Evolutionary conservation across 2,329 filamentous ascomycete species (phyloP).

Genomic region (Epichloe brachyelytri): DNA sequence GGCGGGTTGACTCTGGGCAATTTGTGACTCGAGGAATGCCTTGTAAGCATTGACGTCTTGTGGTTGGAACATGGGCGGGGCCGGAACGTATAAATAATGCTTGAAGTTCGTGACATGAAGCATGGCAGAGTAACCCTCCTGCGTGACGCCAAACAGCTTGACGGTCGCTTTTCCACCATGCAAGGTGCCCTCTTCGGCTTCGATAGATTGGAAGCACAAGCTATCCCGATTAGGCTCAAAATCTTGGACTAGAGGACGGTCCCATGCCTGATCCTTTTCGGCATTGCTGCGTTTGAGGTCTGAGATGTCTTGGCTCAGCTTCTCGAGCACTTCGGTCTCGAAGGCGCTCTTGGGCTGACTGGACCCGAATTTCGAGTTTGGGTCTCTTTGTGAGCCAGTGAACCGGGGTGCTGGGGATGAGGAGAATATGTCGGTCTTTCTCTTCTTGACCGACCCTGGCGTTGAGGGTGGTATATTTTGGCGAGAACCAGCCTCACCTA

Average conservation of each 20-base stretch:
- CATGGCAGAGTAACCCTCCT: constrained; percentile 76
- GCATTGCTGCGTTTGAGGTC: constrained; percentile 75
- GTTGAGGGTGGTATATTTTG: constrained; percentile 48
- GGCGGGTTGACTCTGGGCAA: constrained; percentile 58
- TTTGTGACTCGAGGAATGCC: constrained; percentile 63
- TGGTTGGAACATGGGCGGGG: constrained; percentile 67
- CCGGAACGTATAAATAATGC: constrained; percentile 90
- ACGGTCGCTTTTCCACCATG: constrained; percentile 64
- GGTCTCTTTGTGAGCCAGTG: constrained; percentile 49
- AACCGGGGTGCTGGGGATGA: constrained; percentile 45
- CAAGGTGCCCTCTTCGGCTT: constrained; percentile 79
- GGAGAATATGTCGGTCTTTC: constrained; percentile 50
- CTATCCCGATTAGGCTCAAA: constrained; percentile 48
- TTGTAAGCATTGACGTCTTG: constrained; percentile 70
- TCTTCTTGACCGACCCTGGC: constrained; percentile 57
- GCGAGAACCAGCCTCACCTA: constrained; percentile 54
- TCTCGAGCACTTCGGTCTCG: constrained; percentile 87
- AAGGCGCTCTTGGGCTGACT: constrained; percentile 83
- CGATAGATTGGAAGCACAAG: constrained; percentile 91
- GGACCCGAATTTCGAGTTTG: constrained; percentile 48
- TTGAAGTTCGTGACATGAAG: constrained; percentile 92
- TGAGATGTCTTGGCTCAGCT: constrained; percentile 85
- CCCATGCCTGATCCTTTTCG: constrained; percentile 92
- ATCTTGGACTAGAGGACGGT: constrained; percentile 40
- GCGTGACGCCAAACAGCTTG: constrained; percentile 86